Evolutionary conservation across 345 rosid genomes (phyloP), one percentile per base, ranked within the genome.

Genomic region (Eucalyptus camaldulensis): DNA sequence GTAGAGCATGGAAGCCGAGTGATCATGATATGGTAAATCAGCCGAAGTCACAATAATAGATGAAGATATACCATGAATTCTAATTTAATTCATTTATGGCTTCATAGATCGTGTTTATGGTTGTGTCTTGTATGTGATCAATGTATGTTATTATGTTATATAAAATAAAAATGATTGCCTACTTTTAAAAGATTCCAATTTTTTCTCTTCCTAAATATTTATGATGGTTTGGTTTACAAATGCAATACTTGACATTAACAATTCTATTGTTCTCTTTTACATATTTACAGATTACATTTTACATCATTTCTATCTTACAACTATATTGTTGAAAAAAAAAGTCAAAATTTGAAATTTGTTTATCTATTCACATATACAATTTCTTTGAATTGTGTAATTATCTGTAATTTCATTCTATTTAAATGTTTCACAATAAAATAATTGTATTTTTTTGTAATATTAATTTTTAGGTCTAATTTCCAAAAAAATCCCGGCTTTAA

Each of bases 91-190:
- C 80, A 5, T 67, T 31, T 31, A 67, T 8, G 12, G 8, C 1
- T 1, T 17, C 22, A 31, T 16, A 67, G 22, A 17, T 69, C 2
- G 21, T 31, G 80, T 31, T 31, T 69, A 16, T 69, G 22, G 4
- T 31, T 5, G 21, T n/a, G 31, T 29, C 69, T 60, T 60, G 14
- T 0, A 12, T 14, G 5, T 65, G 10, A 67, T 4, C 11, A 67
- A 67, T 31, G 9, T 67, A 15, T 15, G 10, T 67, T 67, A 33
- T n/a, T 67, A 67, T 67, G 40, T 31, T 8, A 15, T 67, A 67
- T 31, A 15, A n/a, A 67, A 31, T 9, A n/a, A 67, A 15, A n/a
- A 14, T 0, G 21, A 65, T 65, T 0, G 4, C 37, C 6, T 29
- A 2, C 17, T 62, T 65, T n/a, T 65, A 14, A 14, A 37, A 65